Base-by-base conservation (phyloP, 305 asterid genomes). In the Nicotiana rustica region DNA sequence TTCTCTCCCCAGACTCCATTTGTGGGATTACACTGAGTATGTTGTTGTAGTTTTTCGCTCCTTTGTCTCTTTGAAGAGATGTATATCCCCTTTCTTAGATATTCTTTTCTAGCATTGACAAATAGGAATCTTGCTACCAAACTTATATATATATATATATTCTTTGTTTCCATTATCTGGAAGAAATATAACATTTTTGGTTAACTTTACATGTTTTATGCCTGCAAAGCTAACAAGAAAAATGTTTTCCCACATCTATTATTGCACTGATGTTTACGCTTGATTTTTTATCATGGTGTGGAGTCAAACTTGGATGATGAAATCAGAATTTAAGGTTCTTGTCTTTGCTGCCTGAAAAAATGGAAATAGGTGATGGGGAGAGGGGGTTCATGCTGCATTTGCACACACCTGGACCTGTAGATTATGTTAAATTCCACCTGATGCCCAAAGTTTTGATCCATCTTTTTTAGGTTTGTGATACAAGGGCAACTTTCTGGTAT, bases 221-320 rank as follows among this genome's bases (percentile, higher is more conserved):
- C 41, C 44, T 49, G 62, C 41, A 75, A 49, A 21, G 52, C 64
- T 2, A 49, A 75, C 64, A 49, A 21, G 62, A 25, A 44, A 71
- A 49, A 1, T 75, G 64, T 75, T 49, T 61, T 25, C 64, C 29
- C 55, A 47, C 21, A 75, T 25, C 25, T 75, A 2, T 7, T 71
- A 8, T 38, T 49, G 25, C 25, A 3, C 49, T 52, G 15, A 49
- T 49, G 25, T 25, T 49, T 49, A 21, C 8, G 44, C 64, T 49
- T 25, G 64, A 49, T 49, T 49, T 49, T 49, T 73, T 21, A 49
- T 1, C 64, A 25, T 4, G 29, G 44, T 21, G 29, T 75, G 79
- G n/a, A 75, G 15, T 75, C 60, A 33, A 67, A 49, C 9, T 75
- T 52, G 44, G 62, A 75, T 75, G 61, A 52, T 49, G 79, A 75